Conservation (phyloP, 2,329 filamentous ascomycete species). For the Zarea fungicola region DNA sequence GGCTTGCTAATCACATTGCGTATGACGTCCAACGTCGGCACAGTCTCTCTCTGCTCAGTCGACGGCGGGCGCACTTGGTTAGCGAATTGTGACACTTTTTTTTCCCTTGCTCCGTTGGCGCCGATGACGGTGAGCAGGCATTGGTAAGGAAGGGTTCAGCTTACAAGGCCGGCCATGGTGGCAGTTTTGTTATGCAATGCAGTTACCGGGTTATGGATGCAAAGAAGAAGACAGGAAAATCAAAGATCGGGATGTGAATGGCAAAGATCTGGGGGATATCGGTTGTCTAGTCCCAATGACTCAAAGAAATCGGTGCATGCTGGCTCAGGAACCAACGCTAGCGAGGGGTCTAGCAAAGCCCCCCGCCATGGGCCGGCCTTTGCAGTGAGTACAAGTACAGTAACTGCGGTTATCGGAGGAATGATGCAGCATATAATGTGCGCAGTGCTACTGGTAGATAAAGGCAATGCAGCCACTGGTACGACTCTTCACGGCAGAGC, state of each 20-base stretch:
- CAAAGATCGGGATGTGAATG: neutral
- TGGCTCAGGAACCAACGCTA: too few species aligned
- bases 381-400: too few species aligned
- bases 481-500: too few species aligned
- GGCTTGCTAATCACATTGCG: slow-evolving; percentile 37
- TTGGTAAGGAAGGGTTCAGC: slow-evolving; percentile 9
- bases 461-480: too few species aligned
- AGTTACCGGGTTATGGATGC: neutral
- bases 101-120: neutral
- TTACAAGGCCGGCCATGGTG: slow-evolving; percentile 27
- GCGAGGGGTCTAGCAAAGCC: too few species aligned
- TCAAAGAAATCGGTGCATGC: too few species aligned
- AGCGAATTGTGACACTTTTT: too few species aligned
- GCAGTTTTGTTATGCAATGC: neutral
- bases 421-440: too few species aligned
- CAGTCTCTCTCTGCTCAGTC: slow-evolving; percentile 31
- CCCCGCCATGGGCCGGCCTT: too few species aligned
- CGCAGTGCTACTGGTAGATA: too few species aligned
- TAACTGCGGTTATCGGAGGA: too few species aligned
- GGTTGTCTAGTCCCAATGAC: neutral
- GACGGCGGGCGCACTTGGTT: slow-evolving; percentile 7
- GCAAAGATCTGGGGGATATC: neutral
- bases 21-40: slow-evolving; percentile 43
- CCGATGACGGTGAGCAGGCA: neutral
- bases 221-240: neutral